Base-by-base conservation (phyloP, 768 basidiomycete genomes). In the Filobasidium wieringae region DNA sequence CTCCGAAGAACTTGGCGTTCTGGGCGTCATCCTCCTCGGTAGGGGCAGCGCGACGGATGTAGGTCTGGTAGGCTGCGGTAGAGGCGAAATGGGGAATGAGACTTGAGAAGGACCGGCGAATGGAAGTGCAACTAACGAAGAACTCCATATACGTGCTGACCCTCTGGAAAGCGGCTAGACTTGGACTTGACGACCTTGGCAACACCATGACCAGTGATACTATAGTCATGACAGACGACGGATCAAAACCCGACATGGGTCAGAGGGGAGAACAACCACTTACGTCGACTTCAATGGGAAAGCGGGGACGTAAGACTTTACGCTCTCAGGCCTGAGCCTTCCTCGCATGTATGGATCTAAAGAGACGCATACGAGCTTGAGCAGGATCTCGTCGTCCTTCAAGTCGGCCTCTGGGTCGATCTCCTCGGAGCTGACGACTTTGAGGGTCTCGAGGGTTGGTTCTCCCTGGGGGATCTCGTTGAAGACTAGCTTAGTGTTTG, bases 381-480 rank as follows among this genome's bases (percentile, higher is more conserved):
- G 43, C 7, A 83, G 64, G 55, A 80, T 64, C 0, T 79, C 79
- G 0, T 79, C 78, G 19, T 79, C 67, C 39, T 81, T 66, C 1
- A 76, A 66, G 0, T 76, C 76, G 29, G 64, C 76, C 17, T 80
- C 79, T 19, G 78, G 63, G 61, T 83, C 81, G 63, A 83, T 82
- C 0, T 72, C 77, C 54, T 76, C 65, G n/a, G 49, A 24, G 4
- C 57, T 69, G 57, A 82, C 80, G 58, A 79, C 76, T 0, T 77
- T 63, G 2, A 77, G 76, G 5, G 79, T 79, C 62, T 78, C 74
- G 17, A 79, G 79, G 4, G 64, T 58, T 27, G 70, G 70, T 37
- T 57, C 49, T 4, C 59, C 64, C 30, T 54, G 58, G 24, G 68
- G 65, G 31, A 67, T 41, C 17, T 40, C 29, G 59, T 53, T 58